These are phyloP conservation scores for Ophiocordyceps sinensis DNA, from an alignment of 2,329 filamentous ascomycete species.

Conservation along the genomic window DNA sequence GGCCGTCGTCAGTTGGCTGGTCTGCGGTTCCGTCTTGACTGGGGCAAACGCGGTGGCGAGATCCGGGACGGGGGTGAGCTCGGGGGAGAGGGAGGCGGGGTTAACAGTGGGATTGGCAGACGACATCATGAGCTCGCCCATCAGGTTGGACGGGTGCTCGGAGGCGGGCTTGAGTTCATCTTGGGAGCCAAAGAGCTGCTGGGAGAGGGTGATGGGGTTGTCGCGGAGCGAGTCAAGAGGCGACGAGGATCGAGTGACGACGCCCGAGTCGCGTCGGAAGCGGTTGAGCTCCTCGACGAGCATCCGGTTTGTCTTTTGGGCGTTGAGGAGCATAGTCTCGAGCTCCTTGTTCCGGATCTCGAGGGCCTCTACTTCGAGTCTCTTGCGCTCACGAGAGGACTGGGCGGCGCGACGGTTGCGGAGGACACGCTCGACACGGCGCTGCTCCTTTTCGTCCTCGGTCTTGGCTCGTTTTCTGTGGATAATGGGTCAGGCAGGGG, in stretches of 20 bases:
- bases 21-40: slow-evolving; percentile 8
- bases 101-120: slow-evolving; percentile 37
- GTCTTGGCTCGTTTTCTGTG: slow-evolving; percentile 90
- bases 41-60: slow-evolving; percentile 1
- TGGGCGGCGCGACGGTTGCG: slow-evolving; percentile 92
- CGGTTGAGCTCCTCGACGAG: slow-evolving; percentile 35
- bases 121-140: slow-evolving; percentile 28
- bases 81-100: slow-evolving; percentile 46
- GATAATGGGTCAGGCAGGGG: neutral
- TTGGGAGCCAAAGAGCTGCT: slow-evolving; percentile 40
- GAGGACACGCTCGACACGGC: slow-evolving; percentile 90
- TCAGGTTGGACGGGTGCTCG: slow-evolving; percentile 15
- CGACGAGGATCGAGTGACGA: slow-evolving; percentile 24
- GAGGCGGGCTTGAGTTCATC: slow-evolving; percentile 18
- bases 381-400: slow-evolving; percentile 89
- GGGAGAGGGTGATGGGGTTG: slow-evolving; percentile 41
- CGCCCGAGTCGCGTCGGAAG: slow-evolving; percentile 29
- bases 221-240: slow-evolving; percentile 27
- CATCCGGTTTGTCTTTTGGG: slow-evolving; percentile 37
- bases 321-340: slow-evolving; percentile 44
- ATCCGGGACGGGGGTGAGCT: slow-evolving; percentile 37
- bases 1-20: slow-evolving; percentile 13
- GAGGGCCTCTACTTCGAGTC: slow-evolving; percentile 73
- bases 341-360: slow-evolving; percentile 62
- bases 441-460: slow-evolving; percentile 96